phyloP scores from a whole-genome alignment of 768 basidiomycete genomes.

The Coprinopsis sp. region DNA sequence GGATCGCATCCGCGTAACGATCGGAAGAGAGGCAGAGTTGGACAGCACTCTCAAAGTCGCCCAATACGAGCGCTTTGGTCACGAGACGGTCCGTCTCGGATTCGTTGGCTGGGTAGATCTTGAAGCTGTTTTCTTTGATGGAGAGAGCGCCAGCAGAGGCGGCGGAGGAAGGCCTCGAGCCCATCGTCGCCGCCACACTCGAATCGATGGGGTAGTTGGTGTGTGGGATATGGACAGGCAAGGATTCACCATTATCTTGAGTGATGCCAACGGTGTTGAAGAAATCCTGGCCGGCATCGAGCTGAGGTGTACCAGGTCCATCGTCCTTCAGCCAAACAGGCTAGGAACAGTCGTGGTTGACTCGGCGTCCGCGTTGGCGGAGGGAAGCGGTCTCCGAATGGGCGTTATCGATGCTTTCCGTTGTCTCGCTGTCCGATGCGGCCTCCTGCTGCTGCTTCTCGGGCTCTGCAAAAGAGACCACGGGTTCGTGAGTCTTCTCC shows the following conservation, averaged over 20 bases:
- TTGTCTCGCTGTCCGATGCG: conserved; percentile 34
- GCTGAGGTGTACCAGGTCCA: conserved; percentile 56
- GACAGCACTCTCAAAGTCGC: conserved; percentile 93
- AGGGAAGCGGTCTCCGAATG: conserved; percentile 68
- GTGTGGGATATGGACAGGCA: conserved; percentile 64
- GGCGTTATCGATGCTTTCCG: conserved; percentile 53
- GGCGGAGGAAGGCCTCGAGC: conserved; percentile 84
- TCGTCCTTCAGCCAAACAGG: conserved; percentile 81
- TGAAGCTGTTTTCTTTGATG: conserved; percentile 79
- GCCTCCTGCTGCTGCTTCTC: conserved; percentile 43
- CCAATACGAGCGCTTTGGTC: conserved; percentile 89
- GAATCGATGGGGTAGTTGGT: conserved; percentile 78
- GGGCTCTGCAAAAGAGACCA: conserved; percentile 83
- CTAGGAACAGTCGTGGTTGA: conserved; percentile 84
- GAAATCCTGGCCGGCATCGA: conserved; percentile 75
- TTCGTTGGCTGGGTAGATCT: conserved; percentile 84
- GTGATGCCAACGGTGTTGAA: conserved; percentile 73
- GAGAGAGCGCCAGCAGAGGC: conserved; percentile 69
- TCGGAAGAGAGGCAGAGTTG: conserved; percentile 85
- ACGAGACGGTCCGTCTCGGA: conserved; percentile 83
- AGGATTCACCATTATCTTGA: conserved; percentile 36
- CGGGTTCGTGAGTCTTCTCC: conserved; percentile 58
- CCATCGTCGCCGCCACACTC: conserved; percentile 90
- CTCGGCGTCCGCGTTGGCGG: conserved; percentile 55
- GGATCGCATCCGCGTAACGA: conserved; percentile 90